phyloP scores from a whole-genome alignment of 805 yeast species.

The Nakazawaea laoshanensis region DNA sequence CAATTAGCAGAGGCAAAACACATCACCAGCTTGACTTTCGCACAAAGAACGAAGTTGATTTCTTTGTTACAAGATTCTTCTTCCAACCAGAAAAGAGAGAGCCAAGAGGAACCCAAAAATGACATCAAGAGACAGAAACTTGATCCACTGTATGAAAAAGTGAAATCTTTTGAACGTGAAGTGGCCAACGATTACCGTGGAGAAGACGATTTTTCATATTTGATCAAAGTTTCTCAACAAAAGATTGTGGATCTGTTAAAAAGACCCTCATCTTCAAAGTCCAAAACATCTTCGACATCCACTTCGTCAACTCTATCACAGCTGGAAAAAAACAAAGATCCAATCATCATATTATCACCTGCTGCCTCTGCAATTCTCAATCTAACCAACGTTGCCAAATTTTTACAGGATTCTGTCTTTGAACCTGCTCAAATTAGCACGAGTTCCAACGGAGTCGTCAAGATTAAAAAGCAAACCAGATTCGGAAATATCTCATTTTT shows the following conservation, averaged over 20 bases:
- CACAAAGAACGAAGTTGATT: slow-evolving; percentile 9
- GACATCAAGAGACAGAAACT: slow-evolving; percentile 7
- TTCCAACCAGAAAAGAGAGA: slow-evolving; percentile 5
- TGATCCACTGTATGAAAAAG: slow-evolving; percentile 29
- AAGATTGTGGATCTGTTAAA: slow-evolving; percentile 9
- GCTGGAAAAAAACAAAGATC: slow-evolving; percentile 31
- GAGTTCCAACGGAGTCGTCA: slow-evolving; percentile 31
- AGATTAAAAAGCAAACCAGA: slow-evolving; percentile 44
- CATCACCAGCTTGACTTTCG: slow-evolving; percentile 9
- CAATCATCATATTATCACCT: slow-evolving; percentile 71
- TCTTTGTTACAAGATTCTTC: slow-evolving; percentile 9
- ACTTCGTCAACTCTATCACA: slow-evolving; percentile 4
- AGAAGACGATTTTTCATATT: slow-evolving; percentile 9
- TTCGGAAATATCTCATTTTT: slow-evolving; percentile 59
- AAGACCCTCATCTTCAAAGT: slow-evolving; percentile 12
- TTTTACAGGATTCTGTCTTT: slow-evolving; percentile 66
- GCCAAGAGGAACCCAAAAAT: slow-evolving; percentile 5
- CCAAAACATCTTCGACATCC: slow-evolving; percentile 6
- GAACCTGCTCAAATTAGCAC: slow-evolving; percentile 38
- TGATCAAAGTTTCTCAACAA: slow-evolving; percentile 8
- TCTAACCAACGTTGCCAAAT: slow-evolving; percentile 55
- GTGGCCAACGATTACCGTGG: slow-evolving; percentile 34
- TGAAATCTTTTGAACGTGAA: slow-evolving; percentile 27
- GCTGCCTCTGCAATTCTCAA: slow-evolving; percentile 68
- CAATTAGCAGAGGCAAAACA: slow-evolving; percentile 7